These are phyloP conservation scores for Xanthoparmelia taractica DNA, from an alignment of 495 filamentous ascomycete genomes.

Conservation along the genomic window DNA sequence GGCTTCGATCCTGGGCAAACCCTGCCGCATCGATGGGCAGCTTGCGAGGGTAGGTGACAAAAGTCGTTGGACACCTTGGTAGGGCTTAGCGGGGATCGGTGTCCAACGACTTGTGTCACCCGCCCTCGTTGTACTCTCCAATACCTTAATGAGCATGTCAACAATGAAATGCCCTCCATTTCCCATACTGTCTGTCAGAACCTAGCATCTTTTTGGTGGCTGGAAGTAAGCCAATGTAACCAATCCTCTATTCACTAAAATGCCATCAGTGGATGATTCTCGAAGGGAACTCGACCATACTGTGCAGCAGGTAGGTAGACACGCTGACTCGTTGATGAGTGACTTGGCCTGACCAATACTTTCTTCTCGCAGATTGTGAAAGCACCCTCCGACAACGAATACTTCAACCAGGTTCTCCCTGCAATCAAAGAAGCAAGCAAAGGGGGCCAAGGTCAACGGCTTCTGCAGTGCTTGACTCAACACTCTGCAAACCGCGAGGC, in stretches of 20 bases:
- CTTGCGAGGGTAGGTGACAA: no score
- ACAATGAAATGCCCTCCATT: not conserved
- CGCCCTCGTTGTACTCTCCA: no score
- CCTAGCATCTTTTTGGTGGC: not conserved
- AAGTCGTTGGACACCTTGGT: no score
- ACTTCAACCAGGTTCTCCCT: conserved; percentile 88
- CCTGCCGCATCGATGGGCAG: no score
- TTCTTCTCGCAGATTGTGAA: conserved; percentile 65
- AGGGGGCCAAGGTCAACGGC: conserved; percentile 61
- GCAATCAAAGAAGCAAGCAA: conserved; percentile 82
- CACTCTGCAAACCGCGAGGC: conserved; percentile 79
- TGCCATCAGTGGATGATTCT: conserved; percentile 18
- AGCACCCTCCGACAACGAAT: conserved; percentile 83
- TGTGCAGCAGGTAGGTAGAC: conserved; percentile 21
- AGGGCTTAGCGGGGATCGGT: no score
- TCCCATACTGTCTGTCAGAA: not conserved
- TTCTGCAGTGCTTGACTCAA: conserved; percentile 67
- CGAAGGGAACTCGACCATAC: conserved; percentile 20
- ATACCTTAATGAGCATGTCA: not conserved
- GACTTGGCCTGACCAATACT: not conserved
- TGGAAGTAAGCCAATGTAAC: not conserved
- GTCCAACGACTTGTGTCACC: no score
- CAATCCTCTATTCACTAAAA: not conserved
- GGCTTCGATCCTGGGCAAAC: not conserved
- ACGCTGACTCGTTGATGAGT: no score